Percentiles rank a stretch among this genome's conserved stretches.
These are phyloP conservation scores for Eimeria sp. DNA, from an alignment of 169 alveolate species.

Conservation along the genomic window DNA sequence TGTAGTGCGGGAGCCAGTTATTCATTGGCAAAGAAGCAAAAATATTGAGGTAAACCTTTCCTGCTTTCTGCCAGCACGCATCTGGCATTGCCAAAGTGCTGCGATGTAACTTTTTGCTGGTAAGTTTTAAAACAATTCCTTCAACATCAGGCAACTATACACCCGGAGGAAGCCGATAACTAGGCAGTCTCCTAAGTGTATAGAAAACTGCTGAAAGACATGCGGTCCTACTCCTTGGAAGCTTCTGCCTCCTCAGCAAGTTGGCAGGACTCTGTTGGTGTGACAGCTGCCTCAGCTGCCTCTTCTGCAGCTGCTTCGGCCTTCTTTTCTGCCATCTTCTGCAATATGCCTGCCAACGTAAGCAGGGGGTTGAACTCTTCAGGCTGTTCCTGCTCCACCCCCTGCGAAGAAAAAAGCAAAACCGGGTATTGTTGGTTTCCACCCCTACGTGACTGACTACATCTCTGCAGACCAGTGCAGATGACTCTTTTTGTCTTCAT, in stretches of 20 bases:
- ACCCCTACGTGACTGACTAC: not conserved
- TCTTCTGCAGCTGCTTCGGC: not conserved
- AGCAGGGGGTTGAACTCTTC: slow-evolving; percentile 23
- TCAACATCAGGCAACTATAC: not conserved
- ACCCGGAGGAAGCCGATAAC: not conserved
- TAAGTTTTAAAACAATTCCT: not conserved
- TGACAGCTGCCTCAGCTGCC: not conserved
- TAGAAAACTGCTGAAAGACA: not conserved
- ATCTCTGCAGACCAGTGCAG: not conserved
- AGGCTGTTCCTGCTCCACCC: not conserved
- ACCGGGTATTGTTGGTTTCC: not conserved
- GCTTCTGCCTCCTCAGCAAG: slow-evolving; percentile 3
- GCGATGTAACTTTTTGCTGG: not conserved
- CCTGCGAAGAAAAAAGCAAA: not conserved
- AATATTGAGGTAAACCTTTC: not conserved
- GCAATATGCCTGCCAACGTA: not conserved
- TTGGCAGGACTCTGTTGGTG: not conserved
- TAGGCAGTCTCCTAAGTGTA: not conserved
- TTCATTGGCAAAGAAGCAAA: not conserved
- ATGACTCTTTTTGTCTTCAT: not conserved
- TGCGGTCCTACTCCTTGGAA: not conserved
- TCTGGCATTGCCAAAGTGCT: not conserved
- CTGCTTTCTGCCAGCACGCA: not conserved
- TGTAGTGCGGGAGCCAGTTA: not conserved
- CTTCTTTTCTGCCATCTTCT: slow-evolving; percentile 7